Evolutionary conservation across 176 grass and related monocot species (phyloP).

Genomic region (Eragrostis curvula): DNA sequence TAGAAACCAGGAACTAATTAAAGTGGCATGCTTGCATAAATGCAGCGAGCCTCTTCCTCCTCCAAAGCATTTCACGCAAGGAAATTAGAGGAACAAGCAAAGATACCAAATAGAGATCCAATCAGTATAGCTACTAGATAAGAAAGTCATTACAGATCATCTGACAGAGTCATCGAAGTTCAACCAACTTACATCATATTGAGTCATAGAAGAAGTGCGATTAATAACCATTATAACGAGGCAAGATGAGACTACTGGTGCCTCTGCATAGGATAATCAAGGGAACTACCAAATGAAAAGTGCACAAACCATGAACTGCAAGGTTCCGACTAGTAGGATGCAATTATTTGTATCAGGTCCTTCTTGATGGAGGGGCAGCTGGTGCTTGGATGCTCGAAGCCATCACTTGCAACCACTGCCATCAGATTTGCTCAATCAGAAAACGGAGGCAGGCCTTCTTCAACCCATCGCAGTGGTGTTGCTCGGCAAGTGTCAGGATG

Average conservation of each 20-base stretch:
- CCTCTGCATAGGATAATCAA: too few species aligned
- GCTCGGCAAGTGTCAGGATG: constrained; percentile 34
- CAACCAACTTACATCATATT: too few species aligned
- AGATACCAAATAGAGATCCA: not conserved
- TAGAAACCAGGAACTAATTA: too few species aligned
- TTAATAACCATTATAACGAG: too few species aligned
- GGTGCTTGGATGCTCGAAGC: constrained; percentile 2
- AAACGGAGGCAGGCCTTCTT: constrained; percentile 46
- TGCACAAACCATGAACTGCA: too few species aligned
- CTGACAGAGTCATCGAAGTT: not conserved
- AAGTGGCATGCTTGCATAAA: not conserved
- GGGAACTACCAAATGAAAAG: too few species aligned
- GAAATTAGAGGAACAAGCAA: not conserved
- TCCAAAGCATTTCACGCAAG: not conserved
- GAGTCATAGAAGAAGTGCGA: too few species aligned
- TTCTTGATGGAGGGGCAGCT: constrained; percentile 7
- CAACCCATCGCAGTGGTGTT: constrained; percentile 44
- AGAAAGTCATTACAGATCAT: not conserved
- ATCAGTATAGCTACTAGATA: not conserved
- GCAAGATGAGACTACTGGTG: too few species aligned
- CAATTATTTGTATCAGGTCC: not conserved
- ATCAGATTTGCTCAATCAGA: constrained; percentile 17
- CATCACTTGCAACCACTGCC: not conserved
- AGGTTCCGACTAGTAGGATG: not conserved
- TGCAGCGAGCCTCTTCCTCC: not conserved